Evolutionary conservation across 2,329 filamentous ascomycete species (phyloP).

Genomic region (Monilinia fructigena): DNA sequence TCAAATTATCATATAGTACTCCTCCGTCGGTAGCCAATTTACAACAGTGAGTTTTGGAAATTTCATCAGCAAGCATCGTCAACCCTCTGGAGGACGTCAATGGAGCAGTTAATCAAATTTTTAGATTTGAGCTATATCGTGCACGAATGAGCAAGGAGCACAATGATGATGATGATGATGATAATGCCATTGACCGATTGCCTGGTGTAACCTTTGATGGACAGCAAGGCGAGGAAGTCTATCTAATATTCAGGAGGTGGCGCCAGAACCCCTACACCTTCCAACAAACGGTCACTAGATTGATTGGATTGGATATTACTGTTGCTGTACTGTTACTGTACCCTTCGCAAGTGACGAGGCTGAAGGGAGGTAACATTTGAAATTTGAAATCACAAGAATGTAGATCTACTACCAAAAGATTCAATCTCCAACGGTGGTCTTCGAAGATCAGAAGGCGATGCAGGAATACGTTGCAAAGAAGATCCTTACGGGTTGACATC

Average conservation of each 20-base stretch:
- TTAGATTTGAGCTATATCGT: conserved; percentile 5
- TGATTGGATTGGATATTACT: not conserved
- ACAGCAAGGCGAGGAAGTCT: not conserved
- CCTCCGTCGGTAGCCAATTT: not conserved
- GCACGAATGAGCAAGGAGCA: not conserved
- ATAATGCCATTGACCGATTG: conserved; percentile 1
- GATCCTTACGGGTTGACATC: too few relatives aligned
- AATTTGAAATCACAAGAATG: not conserved
- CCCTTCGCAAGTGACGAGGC: not conserved
- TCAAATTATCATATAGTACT: conserved; percentile 3
- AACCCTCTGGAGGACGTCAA: conserved; percentile 8
- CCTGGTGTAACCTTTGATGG: conserved; percentile 5
- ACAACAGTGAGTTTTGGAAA: not conserved
- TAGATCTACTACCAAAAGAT: not conserved
- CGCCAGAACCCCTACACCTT: not conserved
- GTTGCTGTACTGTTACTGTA: too few relatives aligned
- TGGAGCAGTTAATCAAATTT: conserved; percentile 9
- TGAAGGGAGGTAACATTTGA: not conserved
- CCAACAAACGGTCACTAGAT: not conserved
- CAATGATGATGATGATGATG: not conserved
- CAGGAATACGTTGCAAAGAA: too few relatives aligned
- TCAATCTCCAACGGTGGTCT: not conserved
- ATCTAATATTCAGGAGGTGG: conserved; percentile 18
- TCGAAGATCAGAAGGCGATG: not conserved
- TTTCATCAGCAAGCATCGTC: not conserved